Evolutionary conservation across 1,284 basidiomycete genomes (phyloP).

Genomic region (Marasmius tenuissimus): DNA sequence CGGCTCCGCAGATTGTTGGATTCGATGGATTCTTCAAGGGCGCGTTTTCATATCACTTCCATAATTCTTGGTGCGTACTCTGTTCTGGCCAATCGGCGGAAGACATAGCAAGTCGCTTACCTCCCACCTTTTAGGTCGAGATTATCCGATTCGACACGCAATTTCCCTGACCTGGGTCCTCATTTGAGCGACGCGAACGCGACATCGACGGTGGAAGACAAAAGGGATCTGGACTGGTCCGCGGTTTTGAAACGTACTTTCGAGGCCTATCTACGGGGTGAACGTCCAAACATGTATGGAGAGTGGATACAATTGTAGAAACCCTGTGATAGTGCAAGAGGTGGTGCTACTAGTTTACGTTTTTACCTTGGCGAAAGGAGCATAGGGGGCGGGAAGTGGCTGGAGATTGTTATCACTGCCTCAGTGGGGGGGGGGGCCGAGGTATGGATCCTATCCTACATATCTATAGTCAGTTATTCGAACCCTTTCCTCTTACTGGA

Average conservation of each 20-base stretch:
- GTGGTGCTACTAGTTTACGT: too few relatives aligned
- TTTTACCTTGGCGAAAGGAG: not conserved
- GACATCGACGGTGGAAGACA: conserved; percentile 36
- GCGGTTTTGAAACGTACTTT: conserved; percentile 79
- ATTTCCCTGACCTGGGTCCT: conserved; percentile 73
- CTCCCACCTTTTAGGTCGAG: conserved; percentile 55
- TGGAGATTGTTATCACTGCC: not conserved
- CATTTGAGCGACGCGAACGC: conserved; percentile 45
- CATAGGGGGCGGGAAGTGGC: not conserved
- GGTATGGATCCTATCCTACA: not conserved
- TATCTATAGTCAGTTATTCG: not conserved
- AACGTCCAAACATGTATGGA: conserved; percentile 77
- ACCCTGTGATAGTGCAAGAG: not conserved
- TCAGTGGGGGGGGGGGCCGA: not conserved
- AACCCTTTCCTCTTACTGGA: not conserved
- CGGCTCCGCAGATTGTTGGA: conserved; percentile 67
- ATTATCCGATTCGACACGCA: conserved; percentile 69
- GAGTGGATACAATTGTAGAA: conserved; percentile 55
- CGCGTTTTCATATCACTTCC: conserved; percentile 82
- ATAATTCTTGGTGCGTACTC: conserved; percentile 65
- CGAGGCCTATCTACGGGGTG: conserved; percentile 70
- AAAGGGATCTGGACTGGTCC: conserved; percentile 70
- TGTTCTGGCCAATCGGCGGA: not conserved
- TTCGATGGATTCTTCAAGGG: conserved; percentile 80
- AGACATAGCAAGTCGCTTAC: not conserved